Evolutionary conservation across 2,329 filamentous ascomycete genomes (phyloP).

Genomic region (Fusarium sp.): DNA sequence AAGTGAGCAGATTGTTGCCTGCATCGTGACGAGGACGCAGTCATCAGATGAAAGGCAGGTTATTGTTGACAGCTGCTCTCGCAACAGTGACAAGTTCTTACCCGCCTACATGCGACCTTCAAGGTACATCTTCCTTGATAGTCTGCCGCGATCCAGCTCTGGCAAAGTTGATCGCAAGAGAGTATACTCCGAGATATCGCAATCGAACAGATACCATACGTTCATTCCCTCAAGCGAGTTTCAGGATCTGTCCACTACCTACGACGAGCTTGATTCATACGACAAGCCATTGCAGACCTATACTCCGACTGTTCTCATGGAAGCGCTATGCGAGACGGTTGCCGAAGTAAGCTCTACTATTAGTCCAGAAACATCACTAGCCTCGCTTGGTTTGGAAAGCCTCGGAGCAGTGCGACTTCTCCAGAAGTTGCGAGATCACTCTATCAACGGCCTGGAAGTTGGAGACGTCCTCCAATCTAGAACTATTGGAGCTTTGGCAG

Average conservation of each 20-base stretch:
- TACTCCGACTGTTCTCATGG: background rate
- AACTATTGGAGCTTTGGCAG: background rate
- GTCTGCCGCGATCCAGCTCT: constrained; percentile 2
- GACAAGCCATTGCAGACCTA: background rate
- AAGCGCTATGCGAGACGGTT: background rate
- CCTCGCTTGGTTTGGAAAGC: constrained; percentile 4
- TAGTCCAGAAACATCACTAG: background rate
- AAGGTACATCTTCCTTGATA: background rate
- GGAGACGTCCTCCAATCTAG: constrained; percentile 1
- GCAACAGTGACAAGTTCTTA: background rate
- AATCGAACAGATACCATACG: background rate
- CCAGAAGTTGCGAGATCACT: constrained; percentile 7
- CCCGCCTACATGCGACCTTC: constrained; percentile 3
- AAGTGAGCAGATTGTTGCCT: constrained; percentile 2
- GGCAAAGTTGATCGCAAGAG: constrained; percentile 10
- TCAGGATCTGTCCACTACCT: background rate
- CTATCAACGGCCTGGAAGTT: background rate
- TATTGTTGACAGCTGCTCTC: background rate
- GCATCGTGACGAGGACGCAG: background rate
- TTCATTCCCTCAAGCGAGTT: background rate
- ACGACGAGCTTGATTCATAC: background rate
- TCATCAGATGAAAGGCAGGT: background rate
- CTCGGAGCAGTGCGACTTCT: constrained; percentile 4
- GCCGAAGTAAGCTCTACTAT: background rate
- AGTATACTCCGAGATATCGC: background rate